Percentiles rank a stretch among this genome's conserved stretches.
Conservation (phyloP, 1,284 basidiomycete genomes). For the Cerrena zonata region DNA sequence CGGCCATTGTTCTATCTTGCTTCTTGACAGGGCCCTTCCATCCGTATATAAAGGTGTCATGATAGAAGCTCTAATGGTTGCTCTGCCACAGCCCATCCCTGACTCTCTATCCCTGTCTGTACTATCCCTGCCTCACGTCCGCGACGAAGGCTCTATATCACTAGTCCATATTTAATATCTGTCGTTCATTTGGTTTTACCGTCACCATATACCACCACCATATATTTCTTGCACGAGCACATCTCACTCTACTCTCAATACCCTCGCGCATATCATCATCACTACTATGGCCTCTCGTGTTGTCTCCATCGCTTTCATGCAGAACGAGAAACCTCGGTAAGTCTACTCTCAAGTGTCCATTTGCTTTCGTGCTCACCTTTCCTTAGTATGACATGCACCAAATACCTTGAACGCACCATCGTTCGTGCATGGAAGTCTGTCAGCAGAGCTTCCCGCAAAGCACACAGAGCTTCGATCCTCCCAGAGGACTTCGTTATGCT, state of each 20-base stretch:
- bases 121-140: not conserved
- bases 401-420: conserved; percentile 52
- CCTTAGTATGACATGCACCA: conserved; percentile 36
- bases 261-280: not conserved
- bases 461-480: conserved; percentile 46
- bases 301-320: conserved; percentile 2
- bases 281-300: conserved; percentile 5
- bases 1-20: not conserved
- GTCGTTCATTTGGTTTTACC: not conserved
- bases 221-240: not conserved
- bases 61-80: not conserved
- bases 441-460: conserved; percentile 46
- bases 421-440: conserved; percentile 57
- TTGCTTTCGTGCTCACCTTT: not conserved
- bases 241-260: conserved; percentile 1
- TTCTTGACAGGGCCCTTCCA: not conserved
- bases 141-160: not conserved
- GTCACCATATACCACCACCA: too few relatives aligned
- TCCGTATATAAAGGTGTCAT: not conserved
- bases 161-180: not conserved
- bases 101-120: not conserved
- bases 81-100: not conserved
- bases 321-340: conserved; percentile 4
- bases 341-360: conserved; percentile 15
- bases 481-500: conserved; percentile 58